Evolutionary conservation across 192 early-diverging fungal species (phyloP).

Genomic region (Geranomyces michiganensis): DNA sequence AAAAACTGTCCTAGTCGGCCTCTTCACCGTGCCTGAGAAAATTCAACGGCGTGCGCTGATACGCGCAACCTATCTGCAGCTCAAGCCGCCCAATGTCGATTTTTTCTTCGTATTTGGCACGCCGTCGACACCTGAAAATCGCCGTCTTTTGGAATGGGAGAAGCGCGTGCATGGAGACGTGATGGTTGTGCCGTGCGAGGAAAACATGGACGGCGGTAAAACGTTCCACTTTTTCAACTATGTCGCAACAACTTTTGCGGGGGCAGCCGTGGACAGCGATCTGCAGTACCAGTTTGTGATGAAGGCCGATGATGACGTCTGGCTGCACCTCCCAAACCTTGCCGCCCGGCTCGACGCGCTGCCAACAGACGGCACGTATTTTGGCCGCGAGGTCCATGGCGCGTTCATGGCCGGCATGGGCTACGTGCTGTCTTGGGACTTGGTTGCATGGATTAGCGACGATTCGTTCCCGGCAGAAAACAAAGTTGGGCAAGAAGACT

Average conservation of each 20-base stretch:
- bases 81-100: conserved; percentile 28
- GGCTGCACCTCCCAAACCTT: conserved; percentile 39
- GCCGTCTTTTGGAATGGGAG: conserved; percentile 18
- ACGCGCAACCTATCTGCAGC: conserved; percentile 32
- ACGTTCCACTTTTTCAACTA: conserved; percentile 30
- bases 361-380: conserved; percentile 23
- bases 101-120: conserved; percentile 34
- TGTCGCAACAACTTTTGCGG: conserved; percentile 4
- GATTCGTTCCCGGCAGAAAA: conserved; percentile 22
- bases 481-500: conserved; percentile 35
- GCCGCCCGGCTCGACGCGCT: conserved; percentile 8
- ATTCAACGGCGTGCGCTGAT: conserved; percentile 34
- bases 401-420: conserved; percentile 41
- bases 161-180: conserved; percentile 20
- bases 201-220: conserved; percentile 44
- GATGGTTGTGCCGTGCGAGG: conserved; percentile 28
- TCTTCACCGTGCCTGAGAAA: conserved; percentile 32
- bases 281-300: conserved; percentile 34
- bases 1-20: conserved; percentile 28
- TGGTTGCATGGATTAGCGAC: conserved; percentile 22
- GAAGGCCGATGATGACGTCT: conserved; percentile 43
- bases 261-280: not conserved
- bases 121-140: not conserved
- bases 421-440: conserved; percentile 39
- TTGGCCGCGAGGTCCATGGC: conserved; percentile 25